Evolutionary conservation across 2,329 filamentous ascomycete genomes (phyloP), one percentile per base, ranked within the genome.

Genomic region (Tolypocladium sp.): DNA sequence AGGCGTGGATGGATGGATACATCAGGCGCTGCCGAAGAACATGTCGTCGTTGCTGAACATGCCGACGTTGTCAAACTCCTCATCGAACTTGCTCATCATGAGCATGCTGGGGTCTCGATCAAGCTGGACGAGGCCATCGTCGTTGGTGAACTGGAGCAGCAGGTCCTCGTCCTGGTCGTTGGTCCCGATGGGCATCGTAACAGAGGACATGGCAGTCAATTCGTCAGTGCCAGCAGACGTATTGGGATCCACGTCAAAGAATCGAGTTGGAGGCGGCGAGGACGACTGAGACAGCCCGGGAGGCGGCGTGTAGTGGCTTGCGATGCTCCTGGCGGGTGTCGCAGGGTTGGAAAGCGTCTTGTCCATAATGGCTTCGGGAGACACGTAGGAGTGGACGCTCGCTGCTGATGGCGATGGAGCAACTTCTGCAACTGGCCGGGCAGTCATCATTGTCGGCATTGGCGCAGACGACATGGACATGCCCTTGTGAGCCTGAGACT

Each of bases 231-330:
- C 64, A 30, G 66, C 66, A 5, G 71, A 67, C 2, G 70, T 69
- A 66, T 72, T 74, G 46, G 75, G 70, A 49, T 80, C 77, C 59
- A 76, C 68, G 49, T 80, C 75, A 64, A 80, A 82, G 68, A 76
- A 80, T 52, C 72, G 75, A n/a, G 68, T 66, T 7, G 77, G 72
- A 35, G 79, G 80, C 4, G 83, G 82, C 30, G 83, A 85, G 17
- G 82, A 82, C 27, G 82, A 83, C 61, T 82, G 79, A n/a, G 83
- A 85, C 37, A 86, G 78, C 61, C 82, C 82, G 1, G 83, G 83
- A 5, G 82, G 82, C 4, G 83, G 83, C 69, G 80, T 82, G 69
- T 79, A 82, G 59, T 79, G 77, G 70, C 81, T 82, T 22, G 71
- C 69, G 4, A 71, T 69, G 67, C 79, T 82, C 71, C 80, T 83